Evolutionary conservation across 2,329 filamentous ascomycete genomes (phyloP), one percentile per base, ranked within the genome.

Genomic region (Fusarium abutilonis): DNA sequence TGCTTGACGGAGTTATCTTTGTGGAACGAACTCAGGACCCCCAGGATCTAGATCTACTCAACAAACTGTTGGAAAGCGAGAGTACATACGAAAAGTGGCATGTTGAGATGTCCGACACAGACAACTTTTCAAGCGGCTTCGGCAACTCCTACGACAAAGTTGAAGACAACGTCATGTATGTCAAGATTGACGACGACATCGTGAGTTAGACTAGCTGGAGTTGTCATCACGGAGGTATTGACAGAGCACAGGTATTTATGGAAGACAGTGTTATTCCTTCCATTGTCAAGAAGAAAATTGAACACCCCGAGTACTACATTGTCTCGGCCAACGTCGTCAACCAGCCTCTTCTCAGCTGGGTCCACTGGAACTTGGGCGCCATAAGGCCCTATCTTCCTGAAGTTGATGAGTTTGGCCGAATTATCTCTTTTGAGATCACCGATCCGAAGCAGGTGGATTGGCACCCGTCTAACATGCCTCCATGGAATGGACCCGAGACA

Each of bases 281-380:
- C 4, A 76, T 87, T 7, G 77, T 85, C 26, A 80, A 82, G 60
- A 83, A 81, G 17, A 82, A 81, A 59, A 70, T 83, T 44, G 75
- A 79, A 4, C 77, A 85, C 29, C 81, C 83, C 8, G 78, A 83
- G 35, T 78, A 78, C 23, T 79, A 79, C 60, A 73, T 81, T 41
- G 80, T 86, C 13, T 83, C 82, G 3, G 83, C 83, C 45, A 86
- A 86, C 60, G 76, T 87, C 19, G 74, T 86, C 61, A 86, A 86
- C 58, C 81, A 83, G 44, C 83, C 82, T 13, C 76, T 82, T 10
- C 79, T 85, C 29, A 78, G 79, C 44, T 80, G 81, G 74, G 75
- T 86, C 15, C 84, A 87, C 63, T 81, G 79, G 66, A 83, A 83
- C 53, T 75, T 82, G 9, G 82, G 81, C 6, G 79, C 80, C 15